Conservation (phyloP, 2,329 filamentous ascomycete species). For the Claviceps purpurea region DNA sequence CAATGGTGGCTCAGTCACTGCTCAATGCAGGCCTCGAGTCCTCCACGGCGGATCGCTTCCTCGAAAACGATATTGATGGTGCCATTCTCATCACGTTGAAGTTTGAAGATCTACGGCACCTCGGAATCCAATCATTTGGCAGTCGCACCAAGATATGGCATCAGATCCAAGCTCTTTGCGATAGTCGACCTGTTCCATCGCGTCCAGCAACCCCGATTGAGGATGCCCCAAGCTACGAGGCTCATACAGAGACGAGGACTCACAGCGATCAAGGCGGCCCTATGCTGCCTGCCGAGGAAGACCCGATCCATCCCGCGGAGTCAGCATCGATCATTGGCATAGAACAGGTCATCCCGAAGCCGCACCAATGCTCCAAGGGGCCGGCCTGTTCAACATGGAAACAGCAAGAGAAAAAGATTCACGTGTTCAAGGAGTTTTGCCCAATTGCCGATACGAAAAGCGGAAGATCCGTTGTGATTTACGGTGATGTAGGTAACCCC, state of each 20-base stretch:
- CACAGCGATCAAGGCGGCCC: conserved; percentile 17
- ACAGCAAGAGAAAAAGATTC: conserved; percentile 66
- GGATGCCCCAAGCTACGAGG: conserved; percentile 39
- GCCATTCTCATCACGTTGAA: conserved; percentile 80
- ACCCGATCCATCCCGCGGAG: conserved; percentile 64
- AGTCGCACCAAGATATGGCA: conserved; percentile 70
- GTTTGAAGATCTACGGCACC: conserved; percentile 73
- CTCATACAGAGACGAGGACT: conserved; percentile 30
- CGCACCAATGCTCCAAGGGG: conserved; percentile 74
- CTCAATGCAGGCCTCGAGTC: conserved; percentile 67
- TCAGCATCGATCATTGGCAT: conserved; percentile 87
- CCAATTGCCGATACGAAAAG: conserved; percentile 43
- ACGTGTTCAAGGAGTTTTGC: conserved; percentile 61
- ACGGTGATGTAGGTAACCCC: conserved; percentile 68
- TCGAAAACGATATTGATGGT: conserved; percentile 85
- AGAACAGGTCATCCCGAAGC: conserved; percentile 74
- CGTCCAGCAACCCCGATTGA: conserved; percentile 47
- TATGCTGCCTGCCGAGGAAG: conserved; percentile 36
- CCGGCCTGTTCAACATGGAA: conserved; percentile 73
- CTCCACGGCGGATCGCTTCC: conserved; percentile 66
- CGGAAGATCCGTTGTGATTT: conserved; percentile 60
- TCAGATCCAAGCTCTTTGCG: conserved; percentile 58
- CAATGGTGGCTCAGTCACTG: conserved; percentile 80
- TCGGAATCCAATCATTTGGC: conserved; percentile 70
- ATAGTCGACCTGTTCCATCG: conserved; percentile 37